Evolutionary conservation across 345 rosid genomes (phyloP).

Genomic region (Ceriops zippeliana): DNA sequence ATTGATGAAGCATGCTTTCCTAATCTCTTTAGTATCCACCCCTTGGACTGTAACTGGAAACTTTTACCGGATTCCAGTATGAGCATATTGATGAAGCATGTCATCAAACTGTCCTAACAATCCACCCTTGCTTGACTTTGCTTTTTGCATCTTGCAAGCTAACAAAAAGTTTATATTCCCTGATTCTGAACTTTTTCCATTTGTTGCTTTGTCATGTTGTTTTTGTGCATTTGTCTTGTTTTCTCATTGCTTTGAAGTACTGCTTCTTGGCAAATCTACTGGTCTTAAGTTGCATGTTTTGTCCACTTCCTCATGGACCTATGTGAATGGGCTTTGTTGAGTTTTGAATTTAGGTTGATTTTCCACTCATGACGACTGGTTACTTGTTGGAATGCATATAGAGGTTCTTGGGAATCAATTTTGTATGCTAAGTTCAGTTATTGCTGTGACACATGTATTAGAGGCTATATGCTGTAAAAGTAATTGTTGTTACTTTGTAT

Average conservation of each 20-base stretch:
- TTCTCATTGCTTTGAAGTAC: background rate
- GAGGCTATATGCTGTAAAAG: background rate
- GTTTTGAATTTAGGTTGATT: too few species aligned
- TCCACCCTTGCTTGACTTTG: too few species aligned
- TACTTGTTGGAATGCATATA: background rate
- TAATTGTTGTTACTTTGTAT: background rate
- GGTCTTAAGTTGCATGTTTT: too few species aligned
- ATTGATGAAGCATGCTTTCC: constrained; percentile 1
- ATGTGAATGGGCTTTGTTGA: too few species aligned
- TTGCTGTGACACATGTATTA: background rate
- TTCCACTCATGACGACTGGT: background rate
- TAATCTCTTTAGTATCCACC: background rate
- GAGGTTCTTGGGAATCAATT: background rate
- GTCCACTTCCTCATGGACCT: too few species aligned
- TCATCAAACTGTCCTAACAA: background rate
- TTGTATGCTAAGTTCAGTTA: background rate
- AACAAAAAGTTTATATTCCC: background rate
- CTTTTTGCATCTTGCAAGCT: background rate
- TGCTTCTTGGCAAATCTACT: background rate
- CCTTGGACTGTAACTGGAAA: too few species aligned
- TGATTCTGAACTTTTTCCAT: background rate
- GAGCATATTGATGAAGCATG: background rate
- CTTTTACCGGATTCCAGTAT: too few species aligned
- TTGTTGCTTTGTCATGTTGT: background rate
- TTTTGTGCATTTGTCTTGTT: background rate